Conservation (phyloP, 2,329 filamentous ascomycete genomes). For the Diplocarpon mali region DNA sequence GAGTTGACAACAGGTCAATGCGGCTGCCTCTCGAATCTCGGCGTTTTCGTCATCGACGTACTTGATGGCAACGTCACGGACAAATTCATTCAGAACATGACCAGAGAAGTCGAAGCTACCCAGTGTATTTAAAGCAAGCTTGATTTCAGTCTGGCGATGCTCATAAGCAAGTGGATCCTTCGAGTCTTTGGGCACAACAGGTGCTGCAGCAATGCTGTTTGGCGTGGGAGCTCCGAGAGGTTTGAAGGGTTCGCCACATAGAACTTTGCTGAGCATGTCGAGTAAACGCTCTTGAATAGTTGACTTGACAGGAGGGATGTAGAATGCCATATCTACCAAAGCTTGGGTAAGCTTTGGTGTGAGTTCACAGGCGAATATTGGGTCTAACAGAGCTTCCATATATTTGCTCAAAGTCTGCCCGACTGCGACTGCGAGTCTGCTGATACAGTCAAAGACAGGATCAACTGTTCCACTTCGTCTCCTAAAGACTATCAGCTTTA, state of each 20-base stretch:
- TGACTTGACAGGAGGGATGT: conserved; percentile 87
- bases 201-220: conserved; percentile 70
- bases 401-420: conserved; percentile 97
- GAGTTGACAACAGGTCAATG: conserved; percentile 93
- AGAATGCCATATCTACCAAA: conserved; percentile 96
- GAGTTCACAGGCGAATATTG: conserved; percentile 92
- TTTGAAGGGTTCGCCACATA: conserved; percentile 86
- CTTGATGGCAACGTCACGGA: conserved; percentile 93
- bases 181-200: conserved; percentile 76
- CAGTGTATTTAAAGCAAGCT: conserved; percentile 83
- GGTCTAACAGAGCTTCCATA: conserved; percentile 88
- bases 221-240: conserved; percentile 79
- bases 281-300: conserved; percentile 89
- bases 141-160: conserved; percentile 73
- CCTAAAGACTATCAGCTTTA: conserved; percentile 28
- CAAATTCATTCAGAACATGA: conserved; percentile 94
- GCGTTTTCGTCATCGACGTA: conserved; percentile 95
- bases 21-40: conserved; percentile 86
- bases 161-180: conserved; percentile 77
- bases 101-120: conserved; percentile 96
- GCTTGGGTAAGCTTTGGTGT: conserved; percentile 92
- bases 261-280: conserved; percentile 87
- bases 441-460: conserved; percentile 95
- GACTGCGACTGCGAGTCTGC: conserved; percentile 87
- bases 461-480: conserved; percentile 38